Evolutionary conservation across 148 eudicot species (phyloP).

Genomic region (Rhododendron molle): DNA sequence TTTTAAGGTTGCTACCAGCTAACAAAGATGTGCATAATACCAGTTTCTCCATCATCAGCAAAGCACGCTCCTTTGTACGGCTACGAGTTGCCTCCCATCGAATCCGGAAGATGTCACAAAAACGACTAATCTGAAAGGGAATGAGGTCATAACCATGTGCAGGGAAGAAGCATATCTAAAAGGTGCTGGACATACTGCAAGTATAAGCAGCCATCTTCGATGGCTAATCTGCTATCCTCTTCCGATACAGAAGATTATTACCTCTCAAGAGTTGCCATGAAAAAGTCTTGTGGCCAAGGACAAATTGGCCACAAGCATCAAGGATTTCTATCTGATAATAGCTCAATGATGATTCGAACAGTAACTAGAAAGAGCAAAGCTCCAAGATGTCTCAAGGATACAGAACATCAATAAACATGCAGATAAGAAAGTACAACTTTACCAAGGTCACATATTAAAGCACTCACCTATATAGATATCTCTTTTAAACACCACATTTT

Average conservation of each 20-base stretch:
- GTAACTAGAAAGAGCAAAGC: not conserved
- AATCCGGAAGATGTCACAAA: conserved; percentile 74
- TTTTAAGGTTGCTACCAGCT: not conserved
- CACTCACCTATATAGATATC: not conserved
- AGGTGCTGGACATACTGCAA: not conserved
- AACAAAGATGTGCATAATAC: conserved; percentile 30
- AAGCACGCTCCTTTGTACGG: conserved; percentile 90
- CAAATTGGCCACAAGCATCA: not conserved
- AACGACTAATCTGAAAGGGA: conserved; percentile 47
- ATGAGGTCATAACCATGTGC: not conserved
- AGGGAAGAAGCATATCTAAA: not conserved
- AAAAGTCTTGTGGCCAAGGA: not conserved
- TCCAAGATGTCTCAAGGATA: not conserved
- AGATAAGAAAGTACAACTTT: not conserved
- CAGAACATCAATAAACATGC: not conserved
- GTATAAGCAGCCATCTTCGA: not conserved
- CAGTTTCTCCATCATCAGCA: conserved; percentile 91
- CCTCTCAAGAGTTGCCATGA: not conserved
- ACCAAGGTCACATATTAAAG: not conserved
- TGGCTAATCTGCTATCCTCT: not conserved
- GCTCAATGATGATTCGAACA: not conserved
- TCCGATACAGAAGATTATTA: not conserved
- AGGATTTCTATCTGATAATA: not conserved
- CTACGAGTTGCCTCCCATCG: conserved; percentile 93
- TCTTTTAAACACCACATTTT: not conserved